These are phyloP conservation scores for Penicillium fimorum DNA, from an alignment of 495 filamentous ascomycete genomes.

Conservation along the genomic window DNA sequence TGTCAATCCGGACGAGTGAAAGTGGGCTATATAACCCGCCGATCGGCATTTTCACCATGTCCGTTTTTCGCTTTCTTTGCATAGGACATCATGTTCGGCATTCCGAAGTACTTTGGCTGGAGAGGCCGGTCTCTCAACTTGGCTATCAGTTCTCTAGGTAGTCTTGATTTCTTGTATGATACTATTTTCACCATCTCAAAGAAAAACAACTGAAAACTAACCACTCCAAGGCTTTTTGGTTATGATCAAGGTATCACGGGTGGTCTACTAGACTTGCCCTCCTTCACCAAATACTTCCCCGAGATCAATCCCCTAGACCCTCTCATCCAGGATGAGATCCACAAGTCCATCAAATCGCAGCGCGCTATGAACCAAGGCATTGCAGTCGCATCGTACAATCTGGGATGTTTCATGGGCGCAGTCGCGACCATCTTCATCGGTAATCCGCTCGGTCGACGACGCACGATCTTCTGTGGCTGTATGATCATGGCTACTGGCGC, in stretches of 20 bases:
- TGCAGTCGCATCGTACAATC: conserved; percentile 64
- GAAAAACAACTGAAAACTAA: conserved; percentile 1
- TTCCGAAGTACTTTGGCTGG: conserved; percentile 58
- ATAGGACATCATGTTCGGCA: conserved; percentile 37
- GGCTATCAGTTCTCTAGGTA: conserved; percentile 64
- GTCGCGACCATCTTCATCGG: conserved; percentile 69
- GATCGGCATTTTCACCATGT: conserved; percentile 6
- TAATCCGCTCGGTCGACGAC: conserved; percentile 64
- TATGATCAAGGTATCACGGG: conserved; percentile 60
- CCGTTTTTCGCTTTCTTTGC: conserved; percentile 10
- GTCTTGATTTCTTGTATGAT: conserved; percentile 61
- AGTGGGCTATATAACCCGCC: conserved; percentile 24
- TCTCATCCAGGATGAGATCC: conserved; percentile 1
- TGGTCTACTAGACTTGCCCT: conserved; percentile 53
- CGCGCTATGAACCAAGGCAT: conserved; percentile 44
- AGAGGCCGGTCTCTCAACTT: conserved; percentile 61
- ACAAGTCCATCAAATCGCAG: conserved; percentile 13
- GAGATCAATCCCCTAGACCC: conserved; percentile 26
- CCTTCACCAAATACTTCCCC: conserved; percentile 55
- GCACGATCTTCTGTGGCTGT: conserved; percentile 65
- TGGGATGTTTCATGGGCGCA: conserved; percentile 75
- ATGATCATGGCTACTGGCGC: conserved; percentile 66
- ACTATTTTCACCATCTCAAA: neutral
- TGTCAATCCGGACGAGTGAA: conserved; percentile 17
- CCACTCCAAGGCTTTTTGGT: conserved; percentile 42